Evolutionary conservation across 345 rosid genomes (phyloP), one percentile per base, ranked within the genome.

Genomic region (Turnera subulata): DNA sequence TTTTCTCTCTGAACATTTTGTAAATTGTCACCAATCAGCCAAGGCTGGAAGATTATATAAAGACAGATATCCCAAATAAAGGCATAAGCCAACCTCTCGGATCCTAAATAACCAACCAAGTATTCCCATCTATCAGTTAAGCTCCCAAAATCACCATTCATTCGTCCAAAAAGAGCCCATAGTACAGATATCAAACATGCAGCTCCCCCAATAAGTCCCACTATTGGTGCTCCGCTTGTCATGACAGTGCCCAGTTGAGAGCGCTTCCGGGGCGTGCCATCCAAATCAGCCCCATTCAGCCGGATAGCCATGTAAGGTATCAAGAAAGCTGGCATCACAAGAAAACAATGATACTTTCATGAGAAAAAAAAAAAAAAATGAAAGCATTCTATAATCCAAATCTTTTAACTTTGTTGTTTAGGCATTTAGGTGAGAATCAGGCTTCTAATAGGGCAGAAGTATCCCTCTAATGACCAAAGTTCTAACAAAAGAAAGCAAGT

Each of bases 241-340:
- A 89, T 86, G 13, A 73, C 65, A 12, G 70, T 71, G 17, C 84
- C 88, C 21, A 92, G 76, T 50, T 64, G 85, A 51, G 97, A 84
- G 49, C 63, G 81, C 63, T 75, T 61, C 61, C 69, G 66, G 15
- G 78, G 78, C 57, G 58, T 59, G 33, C 20, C 15, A 12, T 61
- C 62, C 19, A 67, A 58, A 48, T 81, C 83, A 58, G 77, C 70
- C 50, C 80, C 76, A 33, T 77, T 82, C 66, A 92, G 72, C 37
- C 95, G 79, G 69, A 92, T 76, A 21, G 97, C 97, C 98, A 92
- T 84, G 69, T 92, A 92, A 6, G 98, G 98, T 64, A 89, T 83
- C 39, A 92, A 73, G 79, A 89, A 92, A 35, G 94, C 95, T 86
- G 86, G 35, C 54, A 61, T 37, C 53, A 58, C 15, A 69, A 19